Evolutionary conservation across 352 stramenopile species (phyloP), one percentile per base, ranked within the genome.

Genomic region (Globisporangium paddicum): DNA sequence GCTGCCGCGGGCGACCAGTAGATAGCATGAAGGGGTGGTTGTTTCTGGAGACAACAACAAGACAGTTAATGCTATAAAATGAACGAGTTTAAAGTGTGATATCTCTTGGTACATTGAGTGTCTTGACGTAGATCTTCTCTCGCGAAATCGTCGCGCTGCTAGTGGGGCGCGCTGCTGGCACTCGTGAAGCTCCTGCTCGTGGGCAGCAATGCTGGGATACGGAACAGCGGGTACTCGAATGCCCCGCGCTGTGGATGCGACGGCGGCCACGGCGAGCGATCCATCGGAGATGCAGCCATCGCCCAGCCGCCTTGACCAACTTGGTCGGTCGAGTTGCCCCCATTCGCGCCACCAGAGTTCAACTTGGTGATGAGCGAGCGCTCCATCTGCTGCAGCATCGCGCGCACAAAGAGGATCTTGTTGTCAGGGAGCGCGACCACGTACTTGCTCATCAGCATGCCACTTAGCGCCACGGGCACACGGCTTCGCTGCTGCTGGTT

Each of bases 301-400:
- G 77, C 40, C 30, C 68, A 68, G 23, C 42, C 21, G 2, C 55
- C 28, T 7, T 25, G 28, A 9, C 26, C 47, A 13, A 16, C 10
- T 10, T 52, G 57, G 13, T 71, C 69, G 37, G 62, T 42, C 37
- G 63, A 53, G 54, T 46, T 30, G 37, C 26, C 10, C 37, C 55
- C 41, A 44, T n/a, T 52, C 26, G 18, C 16, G 26, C 35, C 19
- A 30, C 66, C 59, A 21, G 68, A 73, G 54, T 83, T 77, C 65
- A 78, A 80, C 58, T 87, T 85, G 2, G 83, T 86, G 10, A 89
- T 69, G 32, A 90, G 60, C 35, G 81, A 87, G 2, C 81, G 80
- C 54, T 94, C 84, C 55, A 91, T 84, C 58, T 94, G 86, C 60
- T 96, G 84, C 23, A 96, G 68, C 84, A 94, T 96, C 1, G 85